These are phyloP conservation scores for Neurospora discreta DNA, from an alignment of 495 filamentous ascomycete genomes.

Conservation along the genomic window DNA sequence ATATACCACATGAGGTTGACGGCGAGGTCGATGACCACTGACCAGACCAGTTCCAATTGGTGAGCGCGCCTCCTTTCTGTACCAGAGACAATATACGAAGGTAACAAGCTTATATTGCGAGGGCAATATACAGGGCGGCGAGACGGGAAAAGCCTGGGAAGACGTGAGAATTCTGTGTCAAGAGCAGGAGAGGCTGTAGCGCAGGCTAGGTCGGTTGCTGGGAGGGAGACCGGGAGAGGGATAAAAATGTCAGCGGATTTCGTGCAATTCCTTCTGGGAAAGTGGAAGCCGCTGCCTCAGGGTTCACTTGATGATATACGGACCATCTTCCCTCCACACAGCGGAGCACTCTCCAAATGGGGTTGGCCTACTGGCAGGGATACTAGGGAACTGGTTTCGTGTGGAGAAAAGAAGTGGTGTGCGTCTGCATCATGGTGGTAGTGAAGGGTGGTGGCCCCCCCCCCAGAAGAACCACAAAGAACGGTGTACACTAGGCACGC, in stretches of 20 bases:
- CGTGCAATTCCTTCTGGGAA: neutral
- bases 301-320: conserved; percentile 25
- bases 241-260: conserved; percentile 13
- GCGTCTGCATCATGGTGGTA: conserved; percentile 12
- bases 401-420: conserved; percentile 15
- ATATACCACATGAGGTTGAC: conserved; percentile 20
- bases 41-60: conserved; percentile 21
- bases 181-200: conserved; percentile 7
- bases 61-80: conserved; percentile 14
- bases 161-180: conserved; percentile 6
- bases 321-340: conserved; percentile 13
- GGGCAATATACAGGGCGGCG: conserved; percentile 26
- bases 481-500: neutral
- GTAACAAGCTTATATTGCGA: conserved; percentile 27
- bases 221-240: neutral
- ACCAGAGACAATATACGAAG: conserved; percentile 25
- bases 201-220: neutral
- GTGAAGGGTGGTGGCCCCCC: conserved; percentile 1
- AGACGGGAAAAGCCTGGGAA: conserved; percentile 22
- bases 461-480: neutral
- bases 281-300: conserved; percentile 12
- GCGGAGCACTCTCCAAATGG: conserved; percentile 9
- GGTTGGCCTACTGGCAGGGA: conserved; percentile 22
- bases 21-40: conserved; percentile 19
- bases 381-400: conserved; percentile 12